Evolutionary conservation across 176 grass and related monocot genomes (phyloP).

Genomic region (Calamus simplicifolius): DNA sequence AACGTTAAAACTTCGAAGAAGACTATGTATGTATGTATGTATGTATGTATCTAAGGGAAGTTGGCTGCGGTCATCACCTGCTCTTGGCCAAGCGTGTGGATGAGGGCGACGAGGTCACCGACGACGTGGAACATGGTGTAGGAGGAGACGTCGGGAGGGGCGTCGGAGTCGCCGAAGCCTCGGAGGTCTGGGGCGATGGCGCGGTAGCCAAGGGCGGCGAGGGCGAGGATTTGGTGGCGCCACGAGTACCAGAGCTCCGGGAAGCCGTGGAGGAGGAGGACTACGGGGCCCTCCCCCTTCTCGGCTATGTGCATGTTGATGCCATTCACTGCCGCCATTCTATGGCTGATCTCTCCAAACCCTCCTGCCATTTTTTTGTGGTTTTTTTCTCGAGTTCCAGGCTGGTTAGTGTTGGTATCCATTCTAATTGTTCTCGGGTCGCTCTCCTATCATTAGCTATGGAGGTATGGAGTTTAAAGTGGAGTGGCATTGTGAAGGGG

Average conservation of each 20-base stretch:
- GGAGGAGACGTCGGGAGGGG: neutral
- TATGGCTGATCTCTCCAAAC: neutral
- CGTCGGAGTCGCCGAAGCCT: slow-evolving; percentile 15
- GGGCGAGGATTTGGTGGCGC: slow-evolving; percentile 10
- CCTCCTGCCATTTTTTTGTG: neutral
- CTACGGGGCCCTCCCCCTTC: slow-evolving; percentile 12
- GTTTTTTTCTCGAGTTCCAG: too few species aligned
- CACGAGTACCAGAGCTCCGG: slow-evolving; percentile 18
- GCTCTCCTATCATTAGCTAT: too few species aligned
- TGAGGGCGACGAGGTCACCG: slow-evolving; percentile 17
- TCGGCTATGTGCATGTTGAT: slow-evolving; percentile 21
- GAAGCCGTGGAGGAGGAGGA: slow-evolving; percentile 17
- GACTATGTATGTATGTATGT: neutral
- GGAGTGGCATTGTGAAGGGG: too few species aligned
- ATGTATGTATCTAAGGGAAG: neutral
- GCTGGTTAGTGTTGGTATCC: too few species aligned
- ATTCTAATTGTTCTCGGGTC: too few species aligned
- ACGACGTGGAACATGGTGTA: slow-evolving; percentile 18
- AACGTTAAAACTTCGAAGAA: neutral
- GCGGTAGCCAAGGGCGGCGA: slow-evolving; percentile 12
- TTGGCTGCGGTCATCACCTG: neutral
- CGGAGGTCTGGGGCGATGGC: slow-evolving; percentile 20
- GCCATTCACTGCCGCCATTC: slow-evolving; percentile 8
- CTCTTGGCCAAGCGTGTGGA: slow-evolving; percentile 4
- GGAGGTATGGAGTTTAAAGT: too few species aligned